A percentile compares a stretch with the other conserved stretches of the same genome.
Evolutionary conservation across 192 early-diverging fungal species (phyloP).

Genomic region (Rhizoclosmatium sp.): DNA sequence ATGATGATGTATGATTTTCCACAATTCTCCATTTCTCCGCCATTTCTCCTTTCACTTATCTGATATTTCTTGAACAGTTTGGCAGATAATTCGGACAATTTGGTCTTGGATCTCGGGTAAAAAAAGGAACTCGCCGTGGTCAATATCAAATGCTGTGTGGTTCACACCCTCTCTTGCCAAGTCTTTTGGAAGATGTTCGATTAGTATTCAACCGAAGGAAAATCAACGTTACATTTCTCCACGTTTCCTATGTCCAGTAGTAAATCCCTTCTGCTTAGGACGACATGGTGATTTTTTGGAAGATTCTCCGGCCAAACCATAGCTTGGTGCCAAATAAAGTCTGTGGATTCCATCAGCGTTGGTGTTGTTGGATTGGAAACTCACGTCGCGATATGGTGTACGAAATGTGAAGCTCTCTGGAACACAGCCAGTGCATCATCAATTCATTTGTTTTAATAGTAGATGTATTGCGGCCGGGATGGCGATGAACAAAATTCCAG

Average conservation of each 20-base stretch:
- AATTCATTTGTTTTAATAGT: conserved; percentile 47
- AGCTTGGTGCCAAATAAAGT: conserved; percentile 46
- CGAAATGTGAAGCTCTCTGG: conserved; percentile 66
- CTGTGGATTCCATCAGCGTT: neutral
- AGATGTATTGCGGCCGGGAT: conserved; percentile 32
- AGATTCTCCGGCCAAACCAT: conserved; percentile 40
- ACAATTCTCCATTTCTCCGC: too few relatives aligned
- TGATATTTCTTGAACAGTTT: too few relatives aligned
- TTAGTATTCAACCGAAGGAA: too few relatives aligned
- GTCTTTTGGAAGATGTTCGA: neutral
- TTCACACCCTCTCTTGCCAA: conserved; percentile 26
- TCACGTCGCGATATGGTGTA: conserved; percentile 58
- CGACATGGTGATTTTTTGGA: conserved; percentile 37
- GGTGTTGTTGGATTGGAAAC: neutral
- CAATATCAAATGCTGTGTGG: conserved; percentile 20
- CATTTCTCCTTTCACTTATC: too few relatives aligned
- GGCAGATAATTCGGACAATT: neutral
- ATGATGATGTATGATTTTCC: too few relatives aligned
- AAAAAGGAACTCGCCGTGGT: conserved; percentile 45
- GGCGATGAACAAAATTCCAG: conserved; percentile 58
- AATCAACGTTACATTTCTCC: conserved; percentile 10
- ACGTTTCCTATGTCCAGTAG: conserved; percentile 39
- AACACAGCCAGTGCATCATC: conserved; percentile 61
- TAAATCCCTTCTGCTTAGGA: conserved; percentile 34
- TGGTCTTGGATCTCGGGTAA: neutral